Evolutionary conservation across 179 eudicot species (phyloP), one percentile per base, ranked within the genome.

Genomic region (Nepenthes alata): DNA sequence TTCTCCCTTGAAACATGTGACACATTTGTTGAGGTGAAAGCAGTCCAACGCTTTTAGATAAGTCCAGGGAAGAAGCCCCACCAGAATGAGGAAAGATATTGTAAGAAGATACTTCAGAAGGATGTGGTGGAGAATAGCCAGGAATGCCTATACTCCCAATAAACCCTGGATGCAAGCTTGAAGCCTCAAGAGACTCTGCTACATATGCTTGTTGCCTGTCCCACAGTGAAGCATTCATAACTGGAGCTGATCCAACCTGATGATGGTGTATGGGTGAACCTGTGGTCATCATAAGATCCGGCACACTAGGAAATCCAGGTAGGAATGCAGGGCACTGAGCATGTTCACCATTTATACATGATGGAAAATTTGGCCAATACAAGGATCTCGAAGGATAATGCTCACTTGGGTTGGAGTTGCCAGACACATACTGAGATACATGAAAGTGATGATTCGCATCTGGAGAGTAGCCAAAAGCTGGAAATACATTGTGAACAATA

Each of bases 221-320:
- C 83, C 79, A 78, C 47, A 74, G 59, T 11, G 78, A 66, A 51
- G 70, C 77, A 69, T 76, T 78, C 54, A 66, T 47, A 38, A 70
- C 63, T 1, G 88, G 81, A 48, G 83, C 83, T 36, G 85, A 83
- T 37, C 85, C 85, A 37, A 76, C 76, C 37, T 73, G 85, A 68
- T 67, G 77, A 4, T 67, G 67, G 49, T 73, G 76, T 60, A 69
- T 52, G 9, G 85, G 79, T 56, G 77, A 73, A 47, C 59, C 61
- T 67, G 69, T 62, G 63, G 71, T 80, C 80, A 73, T 66, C 79
- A 75, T 70, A n/a, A 67, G 61, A 76, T 75, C 64, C 36, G 75
- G 74, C 55, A 67, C 64, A 63, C 72, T 60, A 14, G 74, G 77
- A 45, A 68, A 66, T 50, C 78, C 82, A 50, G 75, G 77, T 37